Evolutionary conservation across 257 asterid genomes (phyloP).

Genomic region (Ehretia macrophylla): DNA sequence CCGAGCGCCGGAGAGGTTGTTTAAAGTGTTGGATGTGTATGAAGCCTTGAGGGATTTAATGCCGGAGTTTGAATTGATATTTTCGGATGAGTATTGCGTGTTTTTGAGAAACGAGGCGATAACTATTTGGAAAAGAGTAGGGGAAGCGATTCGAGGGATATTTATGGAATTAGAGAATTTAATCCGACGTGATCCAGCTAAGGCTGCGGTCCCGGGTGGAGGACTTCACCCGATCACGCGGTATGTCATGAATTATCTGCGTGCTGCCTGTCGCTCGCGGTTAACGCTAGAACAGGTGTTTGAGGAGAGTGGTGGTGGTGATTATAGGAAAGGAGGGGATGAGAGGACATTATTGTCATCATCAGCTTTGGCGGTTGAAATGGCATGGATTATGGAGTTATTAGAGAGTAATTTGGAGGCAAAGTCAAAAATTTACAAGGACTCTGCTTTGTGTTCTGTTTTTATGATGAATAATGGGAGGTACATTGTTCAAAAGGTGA

Average conservation of each 20-base stretch:
- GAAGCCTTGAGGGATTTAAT: conserved; percentile 81
- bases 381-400: conserved; percentile 90
- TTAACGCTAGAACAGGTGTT: conserved; percentile 78
- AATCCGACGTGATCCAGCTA: conserved; percentile 87
- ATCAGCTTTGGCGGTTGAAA: conserved; percentile 58
- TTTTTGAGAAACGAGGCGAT: conserved; percentile 72
- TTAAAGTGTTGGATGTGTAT: conserved; percentile 83
- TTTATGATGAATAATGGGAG: conserved; percentile 93
- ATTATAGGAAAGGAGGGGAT: conserved; percentile 58
- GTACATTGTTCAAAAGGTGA: conserved; percentile 84
- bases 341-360: conserved; percentile 53
- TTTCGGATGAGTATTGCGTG: conserved; percentile 77
- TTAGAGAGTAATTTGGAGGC: conserved; percentile 91
- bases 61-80: conserved; percentile 81
- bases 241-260: conserved; percentile 91
- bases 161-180: conserved; percentile 94
- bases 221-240: conserved; percentile 93
- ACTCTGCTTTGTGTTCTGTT: conserved; percentile 62
- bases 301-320: conserved; percentile 51
- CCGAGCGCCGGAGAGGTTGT: conserved; percentile 87
- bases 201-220: conserved; percentile 81
- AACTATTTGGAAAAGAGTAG: conserved; percentile 85
- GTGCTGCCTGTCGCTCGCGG: conserved; percentile 86
- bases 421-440: conserved; percentile 74
- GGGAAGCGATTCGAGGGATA: conserved; percentile 81